Conservation (phyloP, 768 basidiomycete genomes). For the Serendipita sp. region DNA sequence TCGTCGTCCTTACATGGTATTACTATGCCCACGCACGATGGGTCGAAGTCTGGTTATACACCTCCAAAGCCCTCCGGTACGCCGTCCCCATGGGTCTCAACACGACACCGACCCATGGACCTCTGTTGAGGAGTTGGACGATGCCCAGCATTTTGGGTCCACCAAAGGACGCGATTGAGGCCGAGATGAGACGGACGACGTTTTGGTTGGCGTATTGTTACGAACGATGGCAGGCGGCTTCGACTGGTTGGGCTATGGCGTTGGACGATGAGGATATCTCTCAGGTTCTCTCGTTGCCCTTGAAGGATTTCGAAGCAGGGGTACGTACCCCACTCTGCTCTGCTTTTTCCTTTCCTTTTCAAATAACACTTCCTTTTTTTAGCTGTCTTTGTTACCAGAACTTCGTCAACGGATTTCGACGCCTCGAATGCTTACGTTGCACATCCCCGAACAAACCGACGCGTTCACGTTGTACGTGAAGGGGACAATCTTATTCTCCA, state of each 20-base stretch:
- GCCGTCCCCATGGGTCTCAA: conserved; percentile 55
- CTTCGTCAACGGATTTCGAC: conserved; percentile 55
- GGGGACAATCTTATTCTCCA: conserved; percentile 44
- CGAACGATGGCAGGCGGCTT: conserved; percentile 49
- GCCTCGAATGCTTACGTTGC: conserved; percentile 39
- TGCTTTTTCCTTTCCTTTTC: conserved; percentile 25
- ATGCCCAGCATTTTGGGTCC: conserved; percentile 43
- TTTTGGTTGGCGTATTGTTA: conserved; percentile 59
- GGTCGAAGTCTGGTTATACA: conserved; percentile 51
- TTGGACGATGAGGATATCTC: conserved; percentile 62
- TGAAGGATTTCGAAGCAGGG: conserved; percentile 43
- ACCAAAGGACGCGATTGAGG: conserved; percentile 47
- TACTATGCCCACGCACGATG: conserved; percentile 66
- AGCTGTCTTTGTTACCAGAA: conserved; percentile 33
- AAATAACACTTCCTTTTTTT: not conserved
- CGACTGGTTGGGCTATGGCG: conserved; percentile 54
- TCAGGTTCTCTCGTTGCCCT: conserved; percentile 48
- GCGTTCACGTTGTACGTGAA: conserved; percentile 61
- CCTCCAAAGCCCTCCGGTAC: conserved; percentile 40
- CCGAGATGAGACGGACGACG: conserved; percentile 52
- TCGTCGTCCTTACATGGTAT: conserved; percentile 51
- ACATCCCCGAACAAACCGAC: conserved; percentile 48
- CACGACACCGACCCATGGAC: conserved; percentile 47
- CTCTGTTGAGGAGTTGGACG: conserved; percentile 40
- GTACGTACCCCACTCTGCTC: conserved; percentile 36